A percentile compares a stretch with the other conserved stretches of the same genome.
Conservation (phyloP, 1,139 yeast genomes). For the Candida sanyaensis region DNA sequence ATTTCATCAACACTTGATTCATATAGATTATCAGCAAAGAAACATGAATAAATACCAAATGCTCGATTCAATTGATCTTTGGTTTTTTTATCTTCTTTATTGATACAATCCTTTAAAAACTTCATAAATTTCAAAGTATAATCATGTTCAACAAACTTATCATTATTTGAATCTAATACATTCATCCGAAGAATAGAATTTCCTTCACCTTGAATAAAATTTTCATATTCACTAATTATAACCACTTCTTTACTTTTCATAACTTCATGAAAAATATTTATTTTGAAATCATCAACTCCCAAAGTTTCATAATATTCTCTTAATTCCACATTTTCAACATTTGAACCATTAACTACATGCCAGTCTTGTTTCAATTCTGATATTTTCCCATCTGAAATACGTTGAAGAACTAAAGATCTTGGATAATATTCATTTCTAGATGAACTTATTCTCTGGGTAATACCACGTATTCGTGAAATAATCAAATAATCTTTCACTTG, state of each 20-base stretch:
- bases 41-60: constrained; percentile 6
- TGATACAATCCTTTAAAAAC: constrained; percentile 3
- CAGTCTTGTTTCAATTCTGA: constrained; percentile 5
- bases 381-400: constrained; percentile 3
- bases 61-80: neutral
- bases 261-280: neutral
- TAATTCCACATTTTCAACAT: neutral
- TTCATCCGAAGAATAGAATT: neutral
- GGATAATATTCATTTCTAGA: neutral
- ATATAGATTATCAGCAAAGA: neutral
- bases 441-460: neutral
- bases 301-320: neutral
- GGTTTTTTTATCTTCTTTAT: neutral
- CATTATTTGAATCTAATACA: neutral
- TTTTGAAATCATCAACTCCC: neutral
- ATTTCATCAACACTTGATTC: constrained; percentile 6
- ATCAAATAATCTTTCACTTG: constrained; percentile 4
- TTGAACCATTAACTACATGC: neutral
- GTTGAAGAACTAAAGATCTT: constrained; percentile 4
- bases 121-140: constrained; percentile 4
- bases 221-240: neutral
- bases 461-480: constrained; percentile 5
- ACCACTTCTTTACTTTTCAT: neutral
- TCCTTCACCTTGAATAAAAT: neutral
- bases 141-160: neutral